These are phyloP conservation scores for Alternaria ethzedia DNA, from an alignment of 2,329 filamentous ascomycete species.

Conservation along the genomic window DNA sequence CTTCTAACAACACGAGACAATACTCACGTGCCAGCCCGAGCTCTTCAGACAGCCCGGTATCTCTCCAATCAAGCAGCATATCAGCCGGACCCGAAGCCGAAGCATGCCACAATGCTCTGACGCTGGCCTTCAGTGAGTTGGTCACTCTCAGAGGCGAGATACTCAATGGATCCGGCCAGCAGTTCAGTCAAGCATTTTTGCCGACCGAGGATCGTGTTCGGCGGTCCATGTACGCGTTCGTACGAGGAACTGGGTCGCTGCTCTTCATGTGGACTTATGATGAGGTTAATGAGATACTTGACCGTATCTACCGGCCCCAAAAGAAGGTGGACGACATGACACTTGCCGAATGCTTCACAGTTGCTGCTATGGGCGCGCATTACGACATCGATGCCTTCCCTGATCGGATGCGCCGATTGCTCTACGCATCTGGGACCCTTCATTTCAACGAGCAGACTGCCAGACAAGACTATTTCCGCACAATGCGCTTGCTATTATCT, in stretches of 20 bases:
- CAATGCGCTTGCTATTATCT: constrained; percentile 45
- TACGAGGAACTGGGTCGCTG: constrained; percentile 45
- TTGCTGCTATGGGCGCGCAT: constrained; percentile 47
- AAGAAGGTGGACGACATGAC: constrained; percentile 38
- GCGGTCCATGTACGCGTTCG: constrained; percentile 44
- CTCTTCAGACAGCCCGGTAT: constrained; percentile 38
- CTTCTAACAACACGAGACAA: constrained; percentile 30
- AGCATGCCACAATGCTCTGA: constrained; percentile 43
- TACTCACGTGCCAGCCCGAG: constrained; percentile 36
- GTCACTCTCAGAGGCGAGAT: constrained; percentile 41
- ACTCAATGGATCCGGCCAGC: constrained; percentile 25
- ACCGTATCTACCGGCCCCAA: constrained; percentile 43
- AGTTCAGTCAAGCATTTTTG: constrained; percentile 36
- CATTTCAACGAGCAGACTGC: constrained; percentile 43
- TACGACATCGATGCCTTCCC: constrained; percentile 47
- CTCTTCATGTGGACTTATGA: constrained; percentile 44
- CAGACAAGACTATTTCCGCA: constrained; percentile 37
- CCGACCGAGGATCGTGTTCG: constrained; percentile 38
- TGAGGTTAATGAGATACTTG: constrained; percentile 41
- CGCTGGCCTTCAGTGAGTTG: constrained; percentile 44
- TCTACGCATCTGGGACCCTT: constrained; percentile 44
- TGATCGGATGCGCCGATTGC: constrained; percentile 34
- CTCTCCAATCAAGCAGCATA: constrained; percentile 28
- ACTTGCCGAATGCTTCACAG: constrained; percentile 44
- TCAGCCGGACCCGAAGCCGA: constrained; percentile 33